phyloP scores from a whole-genome alignment of 2,329 filamentous ascomycete genomes.

The Blumeriella jaapii region DNA sequence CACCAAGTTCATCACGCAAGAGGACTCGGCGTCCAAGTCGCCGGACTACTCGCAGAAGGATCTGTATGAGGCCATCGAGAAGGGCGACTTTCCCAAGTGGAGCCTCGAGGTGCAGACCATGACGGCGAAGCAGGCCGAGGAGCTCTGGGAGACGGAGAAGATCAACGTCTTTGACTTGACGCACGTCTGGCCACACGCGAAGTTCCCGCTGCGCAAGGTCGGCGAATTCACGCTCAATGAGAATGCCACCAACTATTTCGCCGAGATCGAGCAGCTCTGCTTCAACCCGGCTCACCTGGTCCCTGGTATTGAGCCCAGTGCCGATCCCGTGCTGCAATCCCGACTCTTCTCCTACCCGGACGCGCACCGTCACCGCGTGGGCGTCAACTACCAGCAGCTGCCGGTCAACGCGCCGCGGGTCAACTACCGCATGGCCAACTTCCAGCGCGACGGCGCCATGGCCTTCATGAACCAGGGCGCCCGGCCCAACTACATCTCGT shows the following conservation, averaged over 20 bases:
- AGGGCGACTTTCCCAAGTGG: slow-evolving; percentile 43
- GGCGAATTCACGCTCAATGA: slow-evolving; percentile 37
- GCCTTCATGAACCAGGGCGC: slow-evolving; percentile 35
- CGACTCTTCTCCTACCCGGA: slow-evolving; percentile 61
- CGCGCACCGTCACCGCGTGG: slow-evolving; percentile 45
- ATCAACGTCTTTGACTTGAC: slow-evolving; percentile 43
- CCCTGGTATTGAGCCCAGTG: slow-evolving; percentile 55
- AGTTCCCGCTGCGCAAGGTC: slow-evolving; percentile 37
- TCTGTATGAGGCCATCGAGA: slow-evolving; percentile 40
- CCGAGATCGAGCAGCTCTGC: slow-evolving; percentile 56
- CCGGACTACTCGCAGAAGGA: slow-evolving; percentile 42
- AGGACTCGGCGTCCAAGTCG: slow-evolving; percentile 31
- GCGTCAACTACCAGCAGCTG: slow-evolving; percentile 45
- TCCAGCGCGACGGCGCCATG: slow-evolving; percentile 30
- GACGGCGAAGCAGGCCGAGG: slow-evolving; percentile 38
- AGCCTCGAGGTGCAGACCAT: slow-evolving; percentile 42
- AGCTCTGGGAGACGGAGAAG: slow-evolving; percentile 31
- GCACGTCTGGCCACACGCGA: slow-evolving; percentile 39
- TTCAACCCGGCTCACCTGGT: slow-evolving; percentile 55
- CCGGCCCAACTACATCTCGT: slow-evolving; percentile 33
- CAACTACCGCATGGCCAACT: slow-evolving; percentile 27
- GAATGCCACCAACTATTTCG: slow-evolving; percentile 45
- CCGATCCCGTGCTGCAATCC: slow-evolving; percentile 56
- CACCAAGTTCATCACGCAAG: slow-evolving; percentile 38
- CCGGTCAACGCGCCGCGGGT: slow-evolving; percentile 31